Conservation (phyloP, 345 rosid species). For the Salix purpurea region DNA sequence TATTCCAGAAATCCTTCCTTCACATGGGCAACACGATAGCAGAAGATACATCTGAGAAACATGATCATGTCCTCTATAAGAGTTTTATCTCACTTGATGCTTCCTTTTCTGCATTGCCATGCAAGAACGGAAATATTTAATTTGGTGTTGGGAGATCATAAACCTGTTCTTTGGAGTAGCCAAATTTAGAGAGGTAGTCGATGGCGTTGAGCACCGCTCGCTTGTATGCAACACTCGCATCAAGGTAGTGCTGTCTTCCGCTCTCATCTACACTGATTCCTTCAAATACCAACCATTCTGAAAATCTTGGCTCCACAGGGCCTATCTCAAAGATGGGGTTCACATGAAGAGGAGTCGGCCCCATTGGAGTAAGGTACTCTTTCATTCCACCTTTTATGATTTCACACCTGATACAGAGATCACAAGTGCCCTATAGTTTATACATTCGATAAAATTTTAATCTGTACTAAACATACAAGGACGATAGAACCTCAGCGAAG, state of each 20-base stretch:
- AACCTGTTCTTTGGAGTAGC: slow-evolving; percentile 95
- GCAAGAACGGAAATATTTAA: neutral
- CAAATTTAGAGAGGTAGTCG: slow-evolving; percentile 81
- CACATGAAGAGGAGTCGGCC: slow-evolving; percentile 83
- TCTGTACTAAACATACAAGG: no score
- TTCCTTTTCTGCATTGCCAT: neutral
- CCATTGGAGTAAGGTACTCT: slow-evolving; percentile 95
- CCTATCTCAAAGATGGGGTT: slow-evolving; percentile 92
- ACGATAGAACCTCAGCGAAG: no score
- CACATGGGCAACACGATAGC: slow-evolving; percentile 88
- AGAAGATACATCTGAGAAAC: slow-evolving; percentile 61
- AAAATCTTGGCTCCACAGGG: slow-evolving; percentile 86
- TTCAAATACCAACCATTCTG: slow-evolving; percentile 92
- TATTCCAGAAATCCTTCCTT: slow-evolving; percentile 89
- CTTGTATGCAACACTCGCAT: slow-evolving; percentile 82
- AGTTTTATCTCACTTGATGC: neutral
- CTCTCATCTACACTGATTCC: slow-evolving; percentile 88
- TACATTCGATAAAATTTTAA: neutral
- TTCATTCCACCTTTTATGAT: slow-evolving; percentile 82
- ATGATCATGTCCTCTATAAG: slow-evolving; percentile 6
- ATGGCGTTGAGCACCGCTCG: slow-evolving; percentile 87
- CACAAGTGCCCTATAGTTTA: neutral
- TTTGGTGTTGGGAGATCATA: neutral
- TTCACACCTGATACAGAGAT: slow-evolving; percentile 49
- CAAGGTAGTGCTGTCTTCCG: slow-evolving; percentile 81